Percentiles rank a stretch among this genome's conserved stretches.
phyloP scores from a whole-genome alignment of 2,329 filamentous ascomycete genomes.

The Cladophialophora bantiana region DNA sequence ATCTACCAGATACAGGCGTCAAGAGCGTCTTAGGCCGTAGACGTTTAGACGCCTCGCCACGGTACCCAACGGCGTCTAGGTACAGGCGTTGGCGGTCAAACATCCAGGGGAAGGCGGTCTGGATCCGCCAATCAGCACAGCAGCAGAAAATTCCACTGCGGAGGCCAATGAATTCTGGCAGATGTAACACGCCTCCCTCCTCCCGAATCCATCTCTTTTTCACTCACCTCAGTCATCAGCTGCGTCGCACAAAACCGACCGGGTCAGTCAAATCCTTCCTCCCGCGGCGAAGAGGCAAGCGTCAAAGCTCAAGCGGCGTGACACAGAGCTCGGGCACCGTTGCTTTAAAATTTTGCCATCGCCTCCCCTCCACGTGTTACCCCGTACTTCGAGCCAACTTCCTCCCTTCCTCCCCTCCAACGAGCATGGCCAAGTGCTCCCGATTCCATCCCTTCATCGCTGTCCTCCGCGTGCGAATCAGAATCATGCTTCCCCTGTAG shows the following conservation, averaged over 20 bases:
- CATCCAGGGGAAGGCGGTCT: conserved; percentile 16
- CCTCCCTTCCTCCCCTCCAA: not conserved
- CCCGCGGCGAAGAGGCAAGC: conserved; percentile 18
- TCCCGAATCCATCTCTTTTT: conserved; percentile 4
- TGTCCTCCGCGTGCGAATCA: conserved; percentile 38
- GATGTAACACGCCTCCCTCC: conserved; percentile 23
- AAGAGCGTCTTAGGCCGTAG: not conserved
- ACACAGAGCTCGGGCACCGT: conserved; percentile 1
- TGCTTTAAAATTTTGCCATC: not conserved
- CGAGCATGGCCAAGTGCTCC: conserved; percentile 31
- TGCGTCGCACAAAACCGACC: conserved; percentile 10
- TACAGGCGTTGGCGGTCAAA: conserved; percentile 1
- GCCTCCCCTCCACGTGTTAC: conserved; percentile 13
- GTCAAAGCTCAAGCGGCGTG: not conserved
- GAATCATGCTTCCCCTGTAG: conserved; percentile 29
- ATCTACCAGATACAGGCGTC: not conserved
- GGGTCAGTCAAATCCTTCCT: conserved; percentile 5
- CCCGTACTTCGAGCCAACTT: conserved; percentile 9
- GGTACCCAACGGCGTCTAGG: not conserved
- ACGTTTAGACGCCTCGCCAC: not conserved
- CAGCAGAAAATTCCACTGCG: not conserved
- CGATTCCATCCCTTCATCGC: conserved; percentile 34
- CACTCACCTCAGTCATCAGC: conserved; percentile 5
- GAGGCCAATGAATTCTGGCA: conserved; percentile 21
- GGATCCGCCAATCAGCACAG: conserved; percentile 21